Base-by-base conservation (phyloP, 192 early-diverging fungal species). In the Phlyctochytrium bullatum region DNA sequence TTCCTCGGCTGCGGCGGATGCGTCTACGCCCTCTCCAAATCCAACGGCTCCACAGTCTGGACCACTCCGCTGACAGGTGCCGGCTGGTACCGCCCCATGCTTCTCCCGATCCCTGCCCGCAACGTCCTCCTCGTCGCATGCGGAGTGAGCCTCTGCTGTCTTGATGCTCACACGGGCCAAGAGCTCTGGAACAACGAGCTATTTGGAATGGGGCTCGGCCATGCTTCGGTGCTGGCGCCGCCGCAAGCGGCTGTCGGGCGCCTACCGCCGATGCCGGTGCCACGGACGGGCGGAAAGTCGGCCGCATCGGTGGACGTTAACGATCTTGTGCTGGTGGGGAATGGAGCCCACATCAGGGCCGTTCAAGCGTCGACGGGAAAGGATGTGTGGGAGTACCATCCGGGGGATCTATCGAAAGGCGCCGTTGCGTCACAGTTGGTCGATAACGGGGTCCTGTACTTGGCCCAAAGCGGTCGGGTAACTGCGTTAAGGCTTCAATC, bases 301-400 rank as follows among this genome's bases (percentile, higher is more conserved):
- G n/a, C n/a, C n/a, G n/a, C n/a, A n/a, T n/a, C n/a, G n/a, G n/a
- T n/a, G n/a, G n/a, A n/a, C n/a, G n/a, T n/a, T n/a, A n/a, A n/a
- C n/a, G n/a, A n/a, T n/a, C n/a, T n/a, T n/a, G n/a, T 64, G 6
- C 51, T 25, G 20, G 40, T 64, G 23, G 31, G 10, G 20, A 4
- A 50, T 16, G 3, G 40, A 6, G 62, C 36, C 2, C 4, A 52
- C 3, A 28, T 64, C 2, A 6, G 40, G 6, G 62, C 62, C 12
- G 51, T 64, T 28, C 34, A 28, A 14, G 23, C 36, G 36, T 2
- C 14, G 34, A 40, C 36, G 20, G 40, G 62, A 4, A 17, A 2
- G 16, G 23, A 64, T 3, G 6, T 64, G 62, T 64, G 62, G 62
- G 51, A 51, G 2, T 64, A 52, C 62, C 10, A 40, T n/a, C 62